phyloP scores from a whole-genome alignment of 805 yeast genomes.

The Metschnikowia sp. region DNA sequence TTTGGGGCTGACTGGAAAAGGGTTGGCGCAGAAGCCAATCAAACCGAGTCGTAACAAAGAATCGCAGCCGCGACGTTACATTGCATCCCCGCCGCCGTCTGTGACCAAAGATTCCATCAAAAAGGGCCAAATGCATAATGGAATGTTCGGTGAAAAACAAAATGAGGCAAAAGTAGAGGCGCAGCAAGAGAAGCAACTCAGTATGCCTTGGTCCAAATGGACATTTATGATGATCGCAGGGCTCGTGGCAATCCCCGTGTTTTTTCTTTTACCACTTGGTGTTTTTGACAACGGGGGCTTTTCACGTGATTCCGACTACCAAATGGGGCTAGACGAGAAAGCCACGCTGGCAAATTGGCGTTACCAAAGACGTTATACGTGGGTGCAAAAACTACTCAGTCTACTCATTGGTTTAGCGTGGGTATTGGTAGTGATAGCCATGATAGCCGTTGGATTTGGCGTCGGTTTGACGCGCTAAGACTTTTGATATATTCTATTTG shows the following conservation, averaged over 20 bases:
- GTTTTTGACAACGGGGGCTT: slow-evolving; percentile 29
- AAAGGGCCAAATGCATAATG: slow-evolving; percentile 1
- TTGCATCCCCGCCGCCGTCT: slow-evolving; percentile 11
- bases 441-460: slow-evolving; percentile 41
- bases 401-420: slow-evolving; percentile 31
- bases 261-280: slow-evolving; percentile 33
- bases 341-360: slow-evolving; percentile 7
- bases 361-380: slow-evolving; percentile 12
- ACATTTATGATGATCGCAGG: slow-evolving; percentile 28
- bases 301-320: slow-evolving; percentile 12
- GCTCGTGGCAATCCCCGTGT: slow-evolving; percentile 37
- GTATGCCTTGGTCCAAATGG: slow-evolving; percentile 20
- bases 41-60: too few relatives aligned
- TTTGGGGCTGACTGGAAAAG: too few relatives aligned
- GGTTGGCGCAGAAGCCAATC: too few relatives aligned
- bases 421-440: slow-evolving; percentile 31
- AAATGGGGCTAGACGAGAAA: slow-evolving; percentile 2
- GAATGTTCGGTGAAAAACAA: slow-evolving; percentile 6
- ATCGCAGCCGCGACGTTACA: not conserved
- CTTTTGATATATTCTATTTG: too few relatives aligned
- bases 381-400: slow-evolving; percentile 30
- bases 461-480: slow-evolving; percentile 17
- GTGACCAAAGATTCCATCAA: slow-evolving; percentile 13
- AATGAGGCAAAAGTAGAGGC: not conserved
- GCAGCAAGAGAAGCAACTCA: not conserved